Percentiles rank a stretch among this genome's conserved stretches.
phyloP scores from a whole-genome alignment of 371 early-diverging fungal genomes.

The Syncephalis plumigaleata region DNA sequence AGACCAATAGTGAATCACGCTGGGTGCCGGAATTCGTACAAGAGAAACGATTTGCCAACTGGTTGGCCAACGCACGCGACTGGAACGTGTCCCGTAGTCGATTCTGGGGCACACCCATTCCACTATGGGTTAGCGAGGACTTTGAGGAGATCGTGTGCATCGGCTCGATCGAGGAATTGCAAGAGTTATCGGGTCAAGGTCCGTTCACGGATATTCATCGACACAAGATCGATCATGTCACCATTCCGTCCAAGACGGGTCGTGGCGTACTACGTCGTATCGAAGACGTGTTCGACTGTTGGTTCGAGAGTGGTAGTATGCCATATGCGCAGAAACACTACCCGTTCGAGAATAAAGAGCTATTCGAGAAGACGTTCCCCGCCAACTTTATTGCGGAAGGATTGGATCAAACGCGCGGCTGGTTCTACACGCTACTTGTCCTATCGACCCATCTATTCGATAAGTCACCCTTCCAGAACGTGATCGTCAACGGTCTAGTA shows the following conservation, averaged over 20 bases:
- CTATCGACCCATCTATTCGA: conserved; percentile 97
- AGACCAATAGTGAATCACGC: conserved; percentile 78
- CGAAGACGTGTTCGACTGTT: conserved; percentile 99
- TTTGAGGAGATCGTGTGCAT: conserved; percentile 86
- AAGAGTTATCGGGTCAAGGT: conserved; percentile 70
- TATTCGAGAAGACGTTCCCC: conserved; percentile 84
- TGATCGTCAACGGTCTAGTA: conserved; percentile 98
- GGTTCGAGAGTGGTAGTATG: conserved; percentile 98
- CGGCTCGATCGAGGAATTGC: conserved; percentile 92
- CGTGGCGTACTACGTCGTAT: conserved; percentile 83
- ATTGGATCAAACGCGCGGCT: conserved; percentile 99
- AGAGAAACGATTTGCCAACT: conserved; percentile 98
- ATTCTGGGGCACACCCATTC: conserved; percentile 99
- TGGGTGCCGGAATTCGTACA: conserved; percentile 98
- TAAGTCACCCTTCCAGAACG: conserved; percentile 98
- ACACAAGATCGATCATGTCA: conserved; percentile 94
- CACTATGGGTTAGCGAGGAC: conserved; percentile 96
- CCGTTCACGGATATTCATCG: conserved; percentile 97
- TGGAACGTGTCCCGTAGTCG: conserved; percentile 99
- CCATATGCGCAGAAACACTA: conserved; percentile 99
- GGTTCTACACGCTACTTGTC: conserved; percentile 99
- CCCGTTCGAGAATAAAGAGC: conserved; percentile 91
- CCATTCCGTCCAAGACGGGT: conserved; percentile 88
- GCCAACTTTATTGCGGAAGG: conserved; percentile 99
- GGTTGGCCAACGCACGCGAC: conserved; percentile 97